Conservation (phyloP, 176 grass and related monocot genomes). For the Oryza brachyantha region DNA sequence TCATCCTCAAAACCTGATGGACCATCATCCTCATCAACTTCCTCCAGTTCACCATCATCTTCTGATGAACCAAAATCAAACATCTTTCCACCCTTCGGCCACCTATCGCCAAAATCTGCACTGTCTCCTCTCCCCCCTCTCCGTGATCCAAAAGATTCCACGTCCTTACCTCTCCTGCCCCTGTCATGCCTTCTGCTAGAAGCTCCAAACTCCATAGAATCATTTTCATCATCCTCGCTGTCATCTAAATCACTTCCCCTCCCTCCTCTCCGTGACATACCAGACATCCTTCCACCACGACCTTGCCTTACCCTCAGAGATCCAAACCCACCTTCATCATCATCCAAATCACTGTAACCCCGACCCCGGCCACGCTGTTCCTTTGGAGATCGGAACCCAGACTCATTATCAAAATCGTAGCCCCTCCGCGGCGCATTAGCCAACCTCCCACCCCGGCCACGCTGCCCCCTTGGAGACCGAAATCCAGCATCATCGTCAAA, state of each 20-base stretch:
- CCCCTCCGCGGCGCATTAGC: slow-evolving; percentile 11
- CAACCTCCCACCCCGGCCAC: slow-evolving; percentile 5
- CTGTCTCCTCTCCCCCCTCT: slow-evolving; percentile 16
- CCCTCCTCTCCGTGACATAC: slow-evolving; percentile 24
- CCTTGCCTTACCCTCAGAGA: slow-evolving; percentile 34
- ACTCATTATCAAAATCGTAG: slow-evolving; percentile 47
- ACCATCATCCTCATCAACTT: slow-evolving; percentile 45
- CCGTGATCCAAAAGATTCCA: neutral
- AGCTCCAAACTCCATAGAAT: slow-evolving; percentile 13
- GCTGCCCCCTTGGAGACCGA: slow-evolving; percentile 33
- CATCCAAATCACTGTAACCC: slow-evolving; percentile 38
- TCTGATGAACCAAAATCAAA: slow-evolving; percentile 36
- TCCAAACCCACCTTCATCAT: slow-evolving; percentile 36
- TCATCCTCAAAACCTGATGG: slow-evolving; percentile 58
- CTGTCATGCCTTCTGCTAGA: slow-evolving; percentile 25
- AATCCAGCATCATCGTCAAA: slow-evolving; percentile 35
- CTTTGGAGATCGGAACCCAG: slow-evolving; percentile 31
- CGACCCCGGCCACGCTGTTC: slow-evolving; percentile 15
- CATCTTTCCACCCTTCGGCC: neutral
- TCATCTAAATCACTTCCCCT: slow-evolving; percentile 34
- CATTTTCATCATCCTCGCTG: neutral
- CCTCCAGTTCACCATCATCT: slow-evolving; percentile 37
- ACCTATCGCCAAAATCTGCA: slow-evolving; percentile 20
- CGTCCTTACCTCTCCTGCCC: slow-evolving; percentile 19
- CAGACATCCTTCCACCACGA: slow-evolving; percentile 30